Evolutionary conservation across 768 basidiomycete species (phyloP).

Genomic region (Lentinus brumalis): DNA sequence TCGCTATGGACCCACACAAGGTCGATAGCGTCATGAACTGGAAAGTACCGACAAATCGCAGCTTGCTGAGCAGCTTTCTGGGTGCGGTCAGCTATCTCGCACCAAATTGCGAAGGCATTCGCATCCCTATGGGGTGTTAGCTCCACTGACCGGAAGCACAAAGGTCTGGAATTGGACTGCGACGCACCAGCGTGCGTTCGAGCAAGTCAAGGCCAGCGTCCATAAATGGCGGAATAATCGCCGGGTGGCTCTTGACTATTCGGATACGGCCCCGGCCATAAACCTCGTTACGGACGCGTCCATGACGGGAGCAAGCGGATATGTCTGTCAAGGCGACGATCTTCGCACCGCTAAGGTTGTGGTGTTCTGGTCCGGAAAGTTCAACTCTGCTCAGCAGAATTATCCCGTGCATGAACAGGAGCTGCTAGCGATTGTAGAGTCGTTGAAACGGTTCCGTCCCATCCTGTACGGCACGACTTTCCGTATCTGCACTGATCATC

Average conservation of each 20-base stretch:
- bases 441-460: slow-evolving; percentile 35
- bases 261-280: slow-evolving; percentile 19
- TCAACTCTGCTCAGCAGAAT: slow-evolving; percentile 28
- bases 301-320: slow-evolving; percentile 21
- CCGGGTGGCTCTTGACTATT: slow-evolving; percentile 30
- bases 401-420: slow-evolving; percentile 45
- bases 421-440: slow-evolving; percentile 37
- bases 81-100: slow-evolving; percentile 38
- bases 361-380: slow-evolving; percentile 33
- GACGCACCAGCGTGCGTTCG: slow-evolving; percentile 36
- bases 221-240: slow-evolving; percentile 18
- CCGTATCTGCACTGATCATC: slow-evolving; percentile 28
- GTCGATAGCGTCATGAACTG: slow-evolving; percentile 38
- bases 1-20: slow-evolving; percentile 47
- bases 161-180: background rate
- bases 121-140: slow-evolving; percentile 42
- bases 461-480: slow-evolving; percentile 30
- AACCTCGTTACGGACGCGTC: slow-evolving; percentile 30
- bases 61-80: slow-evolving; percentile 38
- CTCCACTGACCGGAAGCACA: slow-evolving; percentile 17
- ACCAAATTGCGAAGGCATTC: slow-evolving; percentile 32
- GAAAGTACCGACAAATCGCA: slow-evolving; percentile 33
- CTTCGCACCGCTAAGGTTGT: slow-evolving; percentile 16
- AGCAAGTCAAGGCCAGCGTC: slow-evolving; percentile 25
- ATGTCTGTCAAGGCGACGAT: slow-evolving; percentile 28